Percentiles rank a stretch among this genome's conserved stretches.
phyloP scores from a whole-genome alignment of 2,329 filamentous ascomycete species.

The Bipolaris gigantea region DNA sequence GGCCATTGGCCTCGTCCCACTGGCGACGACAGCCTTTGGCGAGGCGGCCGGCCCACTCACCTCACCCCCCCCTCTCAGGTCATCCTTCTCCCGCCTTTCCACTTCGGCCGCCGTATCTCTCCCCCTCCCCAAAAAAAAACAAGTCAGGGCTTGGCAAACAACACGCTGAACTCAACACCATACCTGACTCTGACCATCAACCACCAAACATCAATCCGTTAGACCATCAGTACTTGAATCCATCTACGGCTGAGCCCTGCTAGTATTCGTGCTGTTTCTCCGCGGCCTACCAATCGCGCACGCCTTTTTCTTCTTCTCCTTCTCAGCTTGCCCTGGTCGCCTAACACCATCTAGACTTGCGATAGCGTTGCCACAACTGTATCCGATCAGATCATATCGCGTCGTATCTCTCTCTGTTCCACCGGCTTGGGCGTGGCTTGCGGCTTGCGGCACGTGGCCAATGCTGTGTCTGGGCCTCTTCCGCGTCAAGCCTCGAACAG shows the following conservation, averaged over 20 bases:
- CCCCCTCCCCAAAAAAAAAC: no score
- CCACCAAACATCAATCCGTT: not conserved
- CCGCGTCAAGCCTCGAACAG: constrained; percentile 2
- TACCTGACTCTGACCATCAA: no score
- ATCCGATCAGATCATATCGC: constrained; percentile 3
- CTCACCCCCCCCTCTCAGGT: not conserved
- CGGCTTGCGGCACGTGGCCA: not conserved
- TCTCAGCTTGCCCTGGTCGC: constrained; percentile 3
- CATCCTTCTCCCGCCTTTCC: not conserved
- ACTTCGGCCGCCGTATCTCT: not conserved
- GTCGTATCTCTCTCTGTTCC: constrained; percentile 2
- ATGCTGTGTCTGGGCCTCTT: not conserved
- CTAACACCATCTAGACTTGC: constrained; percentile 2
- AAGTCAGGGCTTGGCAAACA: not conserved
- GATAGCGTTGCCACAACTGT: not conserved
- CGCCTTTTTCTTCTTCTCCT: not conserved
- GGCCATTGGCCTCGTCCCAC: constrained; percentile 4
- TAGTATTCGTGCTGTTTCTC: not conserved
- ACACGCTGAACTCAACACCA: not conserved
- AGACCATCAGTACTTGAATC: not conserved
- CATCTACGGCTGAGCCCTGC: not conserved
- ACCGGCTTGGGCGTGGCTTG: constrained; percentile 1
- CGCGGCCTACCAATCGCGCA: constrained; percentile 2
- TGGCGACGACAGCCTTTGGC: constrained; percentile 17
- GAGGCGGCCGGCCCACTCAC: constrained; percentile 6